Conservation (phyloP, 495 filamentous ascomycete species). For the Barbatosphaeria neglecta region DNA sequence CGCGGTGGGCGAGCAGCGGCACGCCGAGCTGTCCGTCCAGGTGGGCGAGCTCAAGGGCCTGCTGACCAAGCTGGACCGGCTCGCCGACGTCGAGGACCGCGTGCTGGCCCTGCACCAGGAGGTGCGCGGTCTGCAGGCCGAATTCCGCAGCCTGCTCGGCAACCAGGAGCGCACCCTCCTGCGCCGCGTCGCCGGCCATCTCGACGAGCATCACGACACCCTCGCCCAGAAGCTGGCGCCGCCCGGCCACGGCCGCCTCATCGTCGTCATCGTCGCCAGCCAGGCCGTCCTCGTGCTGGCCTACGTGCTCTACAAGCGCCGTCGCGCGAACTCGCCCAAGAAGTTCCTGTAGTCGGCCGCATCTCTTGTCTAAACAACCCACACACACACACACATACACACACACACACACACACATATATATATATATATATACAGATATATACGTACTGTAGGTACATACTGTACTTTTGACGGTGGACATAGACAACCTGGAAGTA, state of each 20-base stretch:
- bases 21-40: constrained; percentile 38
- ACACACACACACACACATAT: no score
- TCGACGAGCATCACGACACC: constrained; percentile 51
- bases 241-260: constrained; percentile 59
- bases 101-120: constrained; percentile 56
- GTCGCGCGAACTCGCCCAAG: constrained; percentile 66
- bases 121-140: constrained; percentile 40
- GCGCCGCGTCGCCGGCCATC: constrained; percentile 57
- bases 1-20: constrained; percentile 42
- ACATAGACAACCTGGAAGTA: no score
- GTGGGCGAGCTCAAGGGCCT: constrained; percentile 27
- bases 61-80: constrained; percentile 25
- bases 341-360: constrained; percentile 60
- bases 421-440: no score
- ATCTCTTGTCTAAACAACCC: background rate
- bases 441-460: no score
- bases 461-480: no score
- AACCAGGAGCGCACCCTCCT: constrained; percentile 69
- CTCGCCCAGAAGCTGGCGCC: constrained; percentile 40
- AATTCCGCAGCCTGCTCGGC: constrained; percentile 36
- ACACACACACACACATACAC: no score
- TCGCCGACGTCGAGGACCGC: constrained; percentile 29
- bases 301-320: constrained; percentile 75
- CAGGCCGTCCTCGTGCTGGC: constrained; percentile 57
- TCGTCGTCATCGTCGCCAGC: constrained; percentile 63